A percentile compares a stretch with the other conserved stretches of the same genome.
phyloP scores from a whole-genome alignment of 495 filamentous ascomycete species.

The Penicillium maclennaniae region DNA sequence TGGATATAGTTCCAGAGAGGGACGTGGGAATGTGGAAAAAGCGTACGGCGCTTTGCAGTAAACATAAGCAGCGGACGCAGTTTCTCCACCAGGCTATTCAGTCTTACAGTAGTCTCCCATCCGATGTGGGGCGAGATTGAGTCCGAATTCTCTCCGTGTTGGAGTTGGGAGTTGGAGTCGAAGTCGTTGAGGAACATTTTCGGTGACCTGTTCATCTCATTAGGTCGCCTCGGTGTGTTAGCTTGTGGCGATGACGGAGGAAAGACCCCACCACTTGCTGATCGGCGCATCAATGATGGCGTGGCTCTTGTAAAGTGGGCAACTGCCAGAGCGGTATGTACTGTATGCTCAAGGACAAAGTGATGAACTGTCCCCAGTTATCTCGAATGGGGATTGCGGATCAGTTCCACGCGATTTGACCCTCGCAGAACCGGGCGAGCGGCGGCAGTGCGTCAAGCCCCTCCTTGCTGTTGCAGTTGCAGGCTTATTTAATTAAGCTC shows the following conservation, averaged over 20 bases:
- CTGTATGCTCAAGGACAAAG: too few species aligned
- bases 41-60: too few species aligned
- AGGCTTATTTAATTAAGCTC: not conserved
- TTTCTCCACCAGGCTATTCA: constrained; percentile 4
- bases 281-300: not conserved
- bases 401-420: not conserved
- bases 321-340: too few species aligned
- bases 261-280: not conserved
- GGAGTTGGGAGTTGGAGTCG: not conserved
- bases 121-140: constrained; percentile 2
- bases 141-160: not conserved
- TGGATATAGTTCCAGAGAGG: not conserved
- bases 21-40: not conserved
- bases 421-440: not conserved
- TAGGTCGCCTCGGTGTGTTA: not conserved
- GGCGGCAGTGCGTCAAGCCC: not conserved
- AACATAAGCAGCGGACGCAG: not conserved
- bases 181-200: not conserved
- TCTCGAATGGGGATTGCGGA: too few species aligned
- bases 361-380: not conserved
- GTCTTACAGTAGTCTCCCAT: constrained; percentile 5
- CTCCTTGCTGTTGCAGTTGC: not conserved
- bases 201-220: not conserved
- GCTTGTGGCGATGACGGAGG: not conserved
- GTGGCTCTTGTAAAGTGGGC: not conserved